Conservation (phyloP, 164 flowering plant genomes). For the grape (Vitis vinifera) region DNA sequence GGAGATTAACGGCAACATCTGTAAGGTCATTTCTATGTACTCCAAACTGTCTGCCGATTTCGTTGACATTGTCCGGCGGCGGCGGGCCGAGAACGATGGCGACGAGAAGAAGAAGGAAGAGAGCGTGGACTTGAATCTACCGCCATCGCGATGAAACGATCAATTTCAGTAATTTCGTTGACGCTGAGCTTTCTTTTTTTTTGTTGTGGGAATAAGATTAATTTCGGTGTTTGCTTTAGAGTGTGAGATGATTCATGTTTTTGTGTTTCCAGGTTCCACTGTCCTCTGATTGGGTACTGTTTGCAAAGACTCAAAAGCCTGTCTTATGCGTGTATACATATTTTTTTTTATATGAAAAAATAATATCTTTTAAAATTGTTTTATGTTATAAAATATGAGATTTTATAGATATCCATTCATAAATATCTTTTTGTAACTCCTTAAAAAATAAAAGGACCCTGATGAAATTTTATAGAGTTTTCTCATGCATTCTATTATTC, state of each 20-base stretch:
- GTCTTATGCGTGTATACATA: too few relatives aligned
- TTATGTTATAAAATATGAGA: too few relatives aligned
- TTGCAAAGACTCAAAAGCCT: too few relatives aligned
- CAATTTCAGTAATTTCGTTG: slow-evolving; percentile 8
- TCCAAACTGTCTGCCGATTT: slow-evolving; percentile 50
- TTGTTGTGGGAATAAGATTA: neutral
- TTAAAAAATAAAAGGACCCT: too few relatives aligned
- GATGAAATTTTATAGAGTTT: too few relatives aligned
- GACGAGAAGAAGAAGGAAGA: neutral
- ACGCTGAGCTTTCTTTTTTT: too few relatives aligned
- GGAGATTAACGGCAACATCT: slow-evolving; percentile 55
- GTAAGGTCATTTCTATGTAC: slow-evolving; percentile 49
- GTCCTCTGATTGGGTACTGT: neutral
- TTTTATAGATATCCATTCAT: too few relatives aligned
- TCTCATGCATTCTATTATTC: too few relatives aligned
- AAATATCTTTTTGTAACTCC: too few relatives aligned
- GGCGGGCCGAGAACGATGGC: slow-evolving; percentile 8
- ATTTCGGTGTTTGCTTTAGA: neutral
- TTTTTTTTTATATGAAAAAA: too few relatives aligned
- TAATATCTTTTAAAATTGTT: too few relatives aligned
- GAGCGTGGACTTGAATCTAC: slow-evolving; percentile 4
- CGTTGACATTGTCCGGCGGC: slow-evolving; percentile 31
- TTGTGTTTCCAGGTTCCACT: neutral
- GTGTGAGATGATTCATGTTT: neutral
- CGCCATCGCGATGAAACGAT: neutral